phyloP scores from a whole-genome alignment of 306 rosid genomes.

The Sicyos baderoa region DNA sequence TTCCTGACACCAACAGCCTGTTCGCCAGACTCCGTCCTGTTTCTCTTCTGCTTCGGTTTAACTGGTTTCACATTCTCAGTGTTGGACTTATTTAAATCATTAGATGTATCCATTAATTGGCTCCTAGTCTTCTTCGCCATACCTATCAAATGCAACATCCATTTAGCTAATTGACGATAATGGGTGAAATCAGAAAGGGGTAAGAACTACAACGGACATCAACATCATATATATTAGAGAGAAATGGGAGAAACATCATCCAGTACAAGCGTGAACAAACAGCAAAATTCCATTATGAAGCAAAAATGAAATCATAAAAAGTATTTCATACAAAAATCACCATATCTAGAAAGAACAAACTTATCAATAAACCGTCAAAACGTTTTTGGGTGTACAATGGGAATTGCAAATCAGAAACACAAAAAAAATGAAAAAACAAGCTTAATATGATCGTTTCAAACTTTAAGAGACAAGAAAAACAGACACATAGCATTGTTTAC shows the following conservation, averaged over 20 bases:
- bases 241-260: not conserved
- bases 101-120: slow-evolving; percentile 10
- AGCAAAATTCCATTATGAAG: not conserved
- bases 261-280: not conserved
- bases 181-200: not conserved
- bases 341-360: not conserved
- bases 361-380: not conserved
- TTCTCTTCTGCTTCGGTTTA: slow-evolving; percentile 38
- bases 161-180: not conserved
- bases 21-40: slow-evolving; percentile 33
- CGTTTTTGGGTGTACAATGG: not conserved
- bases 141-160: slow-evolving; percentile 10
- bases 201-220: not conserved
- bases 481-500: not conserved
- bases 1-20: slow-evolving; percentile 44
- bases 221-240: not conserved
- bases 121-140: slow-evolving; percentile 17
- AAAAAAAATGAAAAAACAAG: not conserved
- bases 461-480: not conserved
- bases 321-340: not conserved
- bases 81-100: slow-evolving; percentile 5
- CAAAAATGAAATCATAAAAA: not conserved
- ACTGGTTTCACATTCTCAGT: not conserved
- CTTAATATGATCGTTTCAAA: not conserved
- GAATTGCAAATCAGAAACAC: not conserved